Conservation (phyloP, 75 land plant species). For the Pinus taeda region DNA sequence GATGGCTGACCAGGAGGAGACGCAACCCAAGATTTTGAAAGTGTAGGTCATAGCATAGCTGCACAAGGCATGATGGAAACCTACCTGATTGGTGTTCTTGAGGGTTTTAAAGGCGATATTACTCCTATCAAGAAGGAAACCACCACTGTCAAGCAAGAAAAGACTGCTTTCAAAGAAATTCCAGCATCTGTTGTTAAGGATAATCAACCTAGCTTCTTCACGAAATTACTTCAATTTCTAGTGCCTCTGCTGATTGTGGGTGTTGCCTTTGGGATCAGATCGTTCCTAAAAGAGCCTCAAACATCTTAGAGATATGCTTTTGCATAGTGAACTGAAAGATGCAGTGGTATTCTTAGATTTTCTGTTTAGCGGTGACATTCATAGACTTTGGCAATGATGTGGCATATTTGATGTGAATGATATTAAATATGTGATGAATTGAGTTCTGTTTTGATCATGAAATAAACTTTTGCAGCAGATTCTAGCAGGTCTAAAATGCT, state of each 20-base stretch:
- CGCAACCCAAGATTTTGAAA: constrained; percentile 33
- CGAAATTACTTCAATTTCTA: constrained; percentile 23
- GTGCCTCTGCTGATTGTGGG: constrained; percentile 31
- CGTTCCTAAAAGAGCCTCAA: constrained; percentile 5
- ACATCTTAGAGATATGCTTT: neutral
- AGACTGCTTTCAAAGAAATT: constrained; percentile 23
- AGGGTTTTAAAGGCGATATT: constrained; percentile 13
- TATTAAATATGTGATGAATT: too few relatives aligned
- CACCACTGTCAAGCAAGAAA: constrained; percentile 21
- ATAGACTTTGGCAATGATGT: too few relatives aligned
- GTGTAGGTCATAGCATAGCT: constrained; percentile 24
- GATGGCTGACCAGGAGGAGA: constrained; percentile 21
- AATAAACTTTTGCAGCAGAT: too few relatives aligned
- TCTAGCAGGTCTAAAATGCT: too few relatives aligned
- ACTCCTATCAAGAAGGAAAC: constrained; percentile 18
- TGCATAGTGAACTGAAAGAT: too few relatives aligned
- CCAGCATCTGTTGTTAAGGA: constrained; percentile 35
- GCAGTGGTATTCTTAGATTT: too few relatives aligned
- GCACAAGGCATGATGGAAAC: constrained; percentile 20
- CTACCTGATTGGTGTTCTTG: constrained; percentile 20
- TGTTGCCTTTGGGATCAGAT: constrained; percentile 23
- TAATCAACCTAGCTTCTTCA: constrained; percentile 13
- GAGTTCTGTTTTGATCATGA: too few relatives aligned
- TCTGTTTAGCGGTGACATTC: too few relatives aligned
- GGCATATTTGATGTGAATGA: too few relatives aligned